These are phyloP conservation scores for Spizellomyces punctatus DNA, from an alignment of 192 early-diverging fungal genomes.

Conservation along the genomic window DNA sequence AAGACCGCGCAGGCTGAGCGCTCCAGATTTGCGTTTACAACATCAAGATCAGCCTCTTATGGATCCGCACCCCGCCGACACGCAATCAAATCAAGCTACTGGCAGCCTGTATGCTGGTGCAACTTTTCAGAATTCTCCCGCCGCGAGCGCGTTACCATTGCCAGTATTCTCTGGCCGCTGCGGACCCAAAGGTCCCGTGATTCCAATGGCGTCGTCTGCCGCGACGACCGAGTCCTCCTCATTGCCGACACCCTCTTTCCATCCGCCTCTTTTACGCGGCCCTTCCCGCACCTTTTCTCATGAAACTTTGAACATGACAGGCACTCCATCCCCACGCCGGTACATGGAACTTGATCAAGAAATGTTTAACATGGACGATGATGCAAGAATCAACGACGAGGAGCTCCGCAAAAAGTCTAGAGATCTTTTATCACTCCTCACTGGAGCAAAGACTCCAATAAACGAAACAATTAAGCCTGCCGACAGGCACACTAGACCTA, in stretches of 20 bases:
- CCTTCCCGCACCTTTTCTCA: conserved; percentile 21
- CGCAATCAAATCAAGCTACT: not conserved
- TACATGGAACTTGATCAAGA: not conserved
- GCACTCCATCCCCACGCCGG: conserved; percentile 16
- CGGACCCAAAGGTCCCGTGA: not conserved
- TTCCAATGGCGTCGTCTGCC: not conserved
- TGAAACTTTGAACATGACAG: conserved; percentile 15
- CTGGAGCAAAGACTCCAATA: not conserved
- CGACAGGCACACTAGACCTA: not conserved
- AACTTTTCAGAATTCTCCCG: conserved; percentile 57
- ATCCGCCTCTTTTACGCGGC: conserved; percentile 6
- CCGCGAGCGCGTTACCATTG: conserved; percentile 47
- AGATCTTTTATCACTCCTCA: conserved; percentile 34
- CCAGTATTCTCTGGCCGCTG: conserved; percentile 41
- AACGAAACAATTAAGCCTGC: not conserved
- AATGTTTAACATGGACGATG: conserved; percentile 41
- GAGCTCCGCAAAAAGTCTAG: conserved; percentile 35
- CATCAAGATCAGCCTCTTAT: conserved; percentile 6
- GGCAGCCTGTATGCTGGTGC: conserved; percentile 52
- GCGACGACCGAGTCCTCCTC: conserved; percentile 11
- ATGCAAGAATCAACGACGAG: conserved; percentile 15
- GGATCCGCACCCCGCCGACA: not conserved
- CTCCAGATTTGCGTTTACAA: conserved; percentile 30
- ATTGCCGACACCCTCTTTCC: conserved; percentile 17
- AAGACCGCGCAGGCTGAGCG: conserved; percentile 22